These are phyloP conservation scores for Daucus carota DNA, from an alignment of 129 eudicot genomes.

Conservation along the genomic window DNA sequence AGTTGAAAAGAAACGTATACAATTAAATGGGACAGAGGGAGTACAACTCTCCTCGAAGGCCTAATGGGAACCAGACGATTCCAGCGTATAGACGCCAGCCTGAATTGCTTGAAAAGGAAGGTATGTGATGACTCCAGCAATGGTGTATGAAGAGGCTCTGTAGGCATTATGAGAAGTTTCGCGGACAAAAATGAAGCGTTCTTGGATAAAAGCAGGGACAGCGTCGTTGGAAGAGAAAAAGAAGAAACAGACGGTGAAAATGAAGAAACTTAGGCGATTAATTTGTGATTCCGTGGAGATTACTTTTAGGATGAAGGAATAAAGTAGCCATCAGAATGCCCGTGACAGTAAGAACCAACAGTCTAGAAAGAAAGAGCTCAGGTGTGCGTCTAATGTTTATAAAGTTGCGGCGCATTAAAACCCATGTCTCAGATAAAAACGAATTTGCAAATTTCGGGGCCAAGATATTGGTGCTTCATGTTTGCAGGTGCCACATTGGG, in stretches of 20 bases:
- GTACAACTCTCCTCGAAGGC: conserved; percentile 50
- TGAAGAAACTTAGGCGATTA: conserved; percentile 74
- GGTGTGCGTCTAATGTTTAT: conserved; percentile 67
- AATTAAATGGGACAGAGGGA: too few relatives aligned
- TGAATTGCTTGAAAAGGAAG: conserved; percentile 63
- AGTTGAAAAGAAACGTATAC: too few relatives aligned
- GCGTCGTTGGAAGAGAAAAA: conserved; percentile 86
- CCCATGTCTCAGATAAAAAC: conserved; percentile 57
- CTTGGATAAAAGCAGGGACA: conserved; percentile 81
- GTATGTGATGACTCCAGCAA: conserved; percentile 61
- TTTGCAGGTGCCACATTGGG: conserved; percentile 35
- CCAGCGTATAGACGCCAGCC: conserved; percentile 53
- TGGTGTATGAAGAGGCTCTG: conserved; percentile 70
- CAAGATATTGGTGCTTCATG: conserved; percentile 29
- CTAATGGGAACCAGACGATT: conserved; percentile 60
- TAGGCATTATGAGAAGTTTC: conserved; percentile 83
- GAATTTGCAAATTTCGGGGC: conserved; percentile 62
- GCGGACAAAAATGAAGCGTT: conserved; percentile 68
- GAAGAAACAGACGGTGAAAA: conserved; percentile 68
- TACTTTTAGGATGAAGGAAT: conserved; percentile 37
- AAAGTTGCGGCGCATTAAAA: conserved; percentile 67
- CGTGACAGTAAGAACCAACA: conserved; percentile 60
- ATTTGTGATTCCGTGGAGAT: conserved; percentile 59
- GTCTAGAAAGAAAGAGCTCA: conserved; percentile 69
- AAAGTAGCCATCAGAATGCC: conserved; percentile 88